These are phyloP conservation scores for Plasmodium gonderi DNA, from an alignment of 169 alveolate species.

Conservation along the genomic window DNA sequence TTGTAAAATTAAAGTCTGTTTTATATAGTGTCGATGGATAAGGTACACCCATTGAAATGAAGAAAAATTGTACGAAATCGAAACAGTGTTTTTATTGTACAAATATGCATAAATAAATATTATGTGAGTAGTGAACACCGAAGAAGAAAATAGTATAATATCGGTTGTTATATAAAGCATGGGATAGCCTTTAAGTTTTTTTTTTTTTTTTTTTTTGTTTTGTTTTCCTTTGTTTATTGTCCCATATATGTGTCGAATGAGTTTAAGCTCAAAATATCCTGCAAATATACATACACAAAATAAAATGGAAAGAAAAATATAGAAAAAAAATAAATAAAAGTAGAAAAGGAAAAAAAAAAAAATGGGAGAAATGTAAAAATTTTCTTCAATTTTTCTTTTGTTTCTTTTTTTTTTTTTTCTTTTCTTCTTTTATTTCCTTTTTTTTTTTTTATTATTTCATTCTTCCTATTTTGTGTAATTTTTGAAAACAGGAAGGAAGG, in stretches of 20 bases:
- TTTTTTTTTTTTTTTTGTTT: conserved; percentile 7
- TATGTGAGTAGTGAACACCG: too few relatives aligned
- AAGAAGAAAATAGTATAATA: too few relatives aligned
- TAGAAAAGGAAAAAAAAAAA: not conserved
- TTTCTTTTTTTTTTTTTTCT: conserved; percentile 2
- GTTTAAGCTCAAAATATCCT: conserved; percentile 78
- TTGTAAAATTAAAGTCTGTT: too few relatives aligned
- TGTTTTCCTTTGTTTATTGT: not conserved
- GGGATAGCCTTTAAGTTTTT: too few relatives aligned
- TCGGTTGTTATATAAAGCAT: too few relatives aligned
- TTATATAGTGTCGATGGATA: too few relatives aligned
- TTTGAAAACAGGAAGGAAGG: conserved; percentile 76
- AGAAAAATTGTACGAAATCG: not conserved
- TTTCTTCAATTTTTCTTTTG: not conserved
- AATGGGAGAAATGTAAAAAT: not conserved
- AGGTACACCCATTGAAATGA: too few relatives aligned
- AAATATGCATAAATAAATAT: not conserved
- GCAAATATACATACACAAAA: conserved; percentile 76
- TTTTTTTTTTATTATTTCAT: not conserved
- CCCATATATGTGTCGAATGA: conserved; percentile 56
- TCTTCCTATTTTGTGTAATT: conserved; percentile 55
- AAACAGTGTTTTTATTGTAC: not conserved
- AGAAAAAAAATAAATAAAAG: not conserved
- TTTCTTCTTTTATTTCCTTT: not conserved
- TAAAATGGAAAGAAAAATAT: not conserved